Percentiles rank a stretch among this genome's conserved stretches.
Evolutionary conservation across 2,329 filamentous ascomycete species (phyloP).

Genomic region (Orbilia quercus): DNA sequence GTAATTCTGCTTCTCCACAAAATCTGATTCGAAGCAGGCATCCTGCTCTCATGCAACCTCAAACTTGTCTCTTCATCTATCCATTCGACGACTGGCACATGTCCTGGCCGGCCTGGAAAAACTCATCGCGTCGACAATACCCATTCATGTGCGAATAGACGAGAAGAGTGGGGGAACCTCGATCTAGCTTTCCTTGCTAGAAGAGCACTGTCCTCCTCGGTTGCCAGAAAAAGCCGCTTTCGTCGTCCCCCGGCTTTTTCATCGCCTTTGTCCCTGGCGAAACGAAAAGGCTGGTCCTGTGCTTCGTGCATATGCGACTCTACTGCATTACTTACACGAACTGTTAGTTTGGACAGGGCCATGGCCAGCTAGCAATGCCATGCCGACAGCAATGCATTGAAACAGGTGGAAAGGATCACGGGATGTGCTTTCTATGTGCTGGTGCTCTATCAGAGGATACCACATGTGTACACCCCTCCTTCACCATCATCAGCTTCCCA

Average conservation of each 20-base stretch:
- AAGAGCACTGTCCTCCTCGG: constrained; percentile 53
- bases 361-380: constrained; percentile 45
- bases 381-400: constrained; percentile 38
- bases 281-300: constrained; percentile 35
- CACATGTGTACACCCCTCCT: background rate
- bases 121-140: constrained; percentile 50
- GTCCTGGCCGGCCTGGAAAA: constrained; percentile 28
- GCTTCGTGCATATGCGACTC: constrained; percentile 53
- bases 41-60: constrained; percentile 19
- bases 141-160: constrained; percentile 45
- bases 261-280: constrained; percentile 39
- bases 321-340: constrained; percentile 21
- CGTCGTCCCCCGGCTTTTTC: constrained; percentile 48
- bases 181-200: constrained; percentile 22
- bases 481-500: constrained; percentile 18
- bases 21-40: constrained; percentile 5
- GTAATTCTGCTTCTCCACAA: constrained; percentile 25
- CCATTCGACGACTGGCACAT: constrained; percentile 34
- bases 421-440: constrained; percentile 44
- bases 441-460: constrained; percentile 49
- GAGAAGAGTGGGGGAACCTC: constrained; percentile 50
- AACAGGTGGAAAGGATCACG: constrained; percentile 35
- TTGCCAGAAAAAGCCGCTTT: constrained; percentile 51
- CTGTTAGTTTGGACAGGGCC: constrained; percentile 19
- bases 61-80: constrained; percentile 33